phyloP scores from a whole-genome alignment of 768 basidiomycete species.

The Hirschioporus abietinus region DNA sequence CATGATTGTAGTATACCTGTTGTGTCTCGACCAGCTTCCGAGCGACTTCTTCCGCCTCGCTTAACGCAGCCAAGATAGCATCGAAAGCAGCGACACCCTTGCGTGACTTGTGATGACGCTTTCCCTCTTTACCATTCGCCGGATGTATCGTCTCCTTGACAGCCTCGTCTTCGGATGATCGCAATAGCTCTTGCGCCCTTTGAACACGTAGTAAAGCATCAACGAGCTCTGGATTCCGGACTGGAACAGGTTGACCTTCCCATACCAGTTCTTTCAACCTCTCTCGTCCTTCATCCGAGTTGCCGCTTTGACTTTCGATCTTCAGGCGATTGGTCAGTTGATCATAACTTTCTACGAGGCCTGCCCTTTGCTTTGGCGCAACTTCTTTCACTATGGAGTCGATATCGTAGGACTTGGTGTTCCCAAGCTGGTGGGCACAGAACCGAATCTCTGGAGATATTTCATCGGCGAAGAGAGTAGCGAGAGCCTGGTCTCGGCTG shows the following conservation, averaged over 20 bases:
- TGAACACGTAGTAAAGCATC: constrained; percentile 82
- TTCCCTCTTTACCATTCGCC: constrained; percentile 28
- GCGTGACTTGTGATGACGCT: constrained; percentile 44
- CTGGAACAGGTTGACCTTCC: constrained; percentile 80
- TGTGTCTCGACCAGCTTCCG: constrained; percentile 79
- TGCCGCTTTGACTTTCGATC: constrained; percentile 13
- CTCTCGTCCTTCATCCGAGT: constrained; percentile 40
- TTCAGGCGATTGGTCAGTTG: constrained; percentile 46
- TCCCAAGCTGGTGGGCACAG: constrained; percentile 85
- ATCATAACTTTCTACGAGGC: constrained; percentile 62
- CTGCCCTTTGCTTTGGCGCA: constrained; percentile 47
- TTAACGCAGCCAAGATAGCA: constrained; percentile 73
- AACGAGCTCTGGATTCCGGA: constrained; percentile 88
- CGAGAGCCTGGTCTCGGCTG: constrained; percentile 83
- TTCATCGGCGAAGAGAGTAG: constrained; percentile 77
- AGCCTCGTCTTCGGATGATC: constrained; percentile 23
- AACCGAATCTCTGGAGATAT: constrained; percentile 89
- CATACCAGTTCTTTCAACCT: constrained; percentile 60
- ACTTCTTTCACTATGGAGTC: constrained; percentile 67
- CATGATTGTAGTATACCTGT: constrained; percentile 46
- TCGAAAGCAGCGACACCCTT: constrained; percentile 85
- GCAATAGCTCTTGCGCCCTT: constrained; percentile 52
- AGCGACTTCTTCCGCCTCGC: constrained; percentile 85
- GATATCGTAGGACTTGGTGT: constrained; percentile 74
- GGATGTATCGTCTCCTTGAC: constrained; percentile 23